Evolutionary conservation across 208 protist species (phyloP).

Genomic region (Acanthamoeba sp.): DNA sequence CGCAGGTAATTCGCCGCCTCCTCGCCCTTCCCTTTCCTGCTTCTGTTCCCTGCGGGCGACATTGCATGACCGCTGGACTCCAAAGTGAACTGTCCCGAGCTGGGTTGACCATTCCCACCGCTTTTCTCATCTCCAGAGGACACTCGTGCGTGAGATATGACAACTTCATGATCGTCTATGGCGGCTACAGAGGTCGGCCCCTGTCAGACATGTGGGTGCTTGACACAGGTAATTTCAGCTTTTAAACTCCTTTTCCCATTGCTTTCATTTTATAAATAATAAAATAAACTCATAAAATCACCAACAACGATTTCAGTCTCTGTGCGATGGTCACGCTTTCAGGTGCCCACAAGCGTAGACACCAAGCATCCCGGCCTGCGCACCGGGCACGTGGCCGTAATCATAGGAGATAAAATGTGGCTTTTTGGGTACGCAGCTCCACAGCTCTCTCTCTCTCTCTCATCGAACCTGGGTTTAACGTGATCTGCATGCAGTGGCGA

Average conservation of each 20-base stretch:
- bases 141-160: conserved; percentile 58
- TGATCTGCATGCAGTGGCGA: not conserved
- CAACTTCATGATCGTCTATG: conserved; percentile 67
- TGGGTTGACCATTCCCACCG: no score
- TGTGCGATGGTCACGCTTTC: conserved; percentile 63
- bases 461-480: not conserved
- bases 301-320: no score
- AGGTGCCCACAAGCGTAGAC: not conserved
- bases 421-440: not conserved
- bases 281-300: no score
- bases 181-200: conserved; percentile 32
- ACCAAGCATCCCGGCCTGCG: conserved; percentile 7
- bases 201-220: conserved; percentile 72
- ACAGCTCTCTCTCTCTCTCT: not conserved
- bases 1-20: not conserved
- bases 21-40: not conserved
- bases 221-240: conserved; percentile 41
- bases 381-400: conserved; percentile 11
- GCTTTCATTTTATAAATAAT: no score
- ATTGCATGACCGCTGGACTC: no score
- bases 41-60: not conserved
- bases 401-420: conserved; percentile 63
- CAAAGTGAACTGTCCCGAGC: no score
- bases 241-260: no score
- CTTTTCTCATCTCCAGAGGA: not conserved